These are phyloP conservation scores for Moricandia moricandioides DNA, from an alignment of 345 rosid genomes.

Conservation along the genomic window DNA sequence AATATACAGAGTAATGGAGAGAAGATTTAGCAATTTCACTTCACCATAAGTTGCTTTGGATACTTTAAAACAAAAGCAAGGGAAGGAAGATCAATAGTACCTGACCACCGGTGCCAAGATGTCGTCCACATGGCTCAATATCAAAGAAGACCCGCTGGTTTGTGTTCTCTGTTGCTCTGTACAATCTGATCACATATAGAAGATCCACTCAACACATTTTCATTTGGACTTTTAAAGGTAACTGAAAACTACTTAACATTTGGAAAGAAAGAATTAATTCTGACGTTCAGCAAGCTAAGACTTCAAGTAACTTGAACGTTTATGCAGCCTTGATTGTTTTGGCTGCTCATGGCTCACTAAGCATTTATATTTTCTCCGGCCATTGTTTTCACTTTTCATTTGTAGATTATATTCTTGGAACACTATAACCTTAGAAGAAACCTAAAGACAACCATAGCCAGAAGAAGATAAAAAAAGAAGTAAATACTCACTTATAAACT, in stretches of 20 bases:
- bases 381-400: neutral
- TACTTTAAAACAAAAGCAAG: neutral
- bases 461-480: neutral
- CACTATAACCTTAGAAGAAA: constrained; percentile 1
- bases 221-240: neutral
- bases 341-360: neutral
- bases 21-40: neutral
- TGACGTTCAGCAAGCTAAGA: neutral
- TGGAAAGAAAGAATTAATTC: neutral
- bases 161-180: constrained; percentile 77
- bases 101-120: constrained; percentile 97
- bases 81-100: constrained; percentile 38
- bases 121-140: constrained; percentile 68
- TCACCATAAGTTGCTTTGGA: neutral
- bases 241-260: neutral
- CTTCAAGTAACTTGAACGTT: neutral
- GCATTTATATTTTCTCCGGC: neutral
- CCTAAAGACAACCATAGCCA: constrained; percentile 1
- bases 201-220: neutral
- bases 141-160: constrained; percentile 93
- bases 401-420: neutral
- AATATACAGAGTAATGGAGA: neutral
- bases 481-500: constrained; percentile 73
- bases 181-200: constrained; percentile 49
- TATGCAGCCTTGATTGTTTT: neutral